Percentiles rank a stretch among this genome's conserved stretches.
These are phyloP conservation scores for Didymella sp. DNA, from an alignment of 2,329 filamentous ascomycete genomes.

Conservation along the genomic window DNA sequence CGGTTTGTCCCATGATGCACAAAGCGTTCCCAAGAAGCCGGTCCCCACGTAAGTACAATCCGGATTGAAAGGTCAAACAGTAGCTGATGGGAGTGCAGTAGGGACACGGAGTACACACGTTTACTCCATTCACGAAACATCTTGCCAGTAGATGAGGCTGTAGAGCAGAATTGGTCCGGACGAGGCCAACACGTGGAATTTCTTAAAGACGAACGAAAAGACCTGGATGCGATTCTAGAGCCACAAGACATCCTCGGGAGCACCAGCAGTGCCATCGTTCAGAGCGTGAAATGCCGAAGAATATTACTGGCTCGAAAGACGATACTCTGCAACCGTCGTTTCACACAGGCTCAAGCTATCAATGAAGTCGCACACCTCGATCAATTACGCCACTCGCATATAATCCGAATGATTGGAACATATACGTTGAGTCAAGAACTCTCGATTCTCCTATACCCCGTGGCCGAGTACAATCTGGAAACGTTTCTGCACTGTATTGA, in stretches of 20 bases:
- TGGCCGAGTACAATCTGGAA: constrained; percentile 26
- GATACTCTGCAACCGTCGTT: constrained; percentile 14
- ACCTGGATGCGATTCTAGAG: neutral
- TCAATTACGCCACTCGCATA: constrained; percentile 25
- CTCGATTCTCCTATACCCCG: constrained; percentile 32
- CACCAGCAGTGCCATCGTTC: constrained; percentile 13
- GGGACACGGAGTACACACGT: too few species aligned
- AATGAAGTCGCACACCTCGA: constrained; percentile 31
- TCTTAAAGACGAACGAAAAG: neutral
- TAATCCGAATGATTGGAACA: constrained; percentile 29
- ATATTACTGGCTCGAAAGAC: constrained; percentile 33
- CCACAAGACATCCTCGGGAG: neutral
- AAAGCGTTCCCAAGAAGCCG: too few species aligned
- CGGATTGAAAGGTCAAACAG: too few species aligned
- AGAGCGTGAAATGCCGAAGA: constrained; percentile 25
- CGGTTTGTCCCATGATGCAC: too few species aligned
- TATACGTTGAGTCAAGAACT: constrained; percentile 10
- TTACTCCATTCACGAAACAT: neutral
- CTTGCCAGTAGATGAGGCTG: neutral
- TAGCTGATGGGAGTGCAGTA: too few species aligned
- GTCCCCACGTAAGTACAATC: too few species aligned
- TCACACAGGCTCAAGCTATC: constrained; percentile 24
- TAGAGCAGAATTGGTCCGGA: constrained; percentile 14
- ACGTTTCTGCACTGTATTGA: constrained; percentile 3
- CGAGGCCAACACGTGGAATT: constrained; percentile 21